Conservation (phyloP, 1,284 basidiomycete genomes). For the Tilletiopsis washingtonensis region DNA sequence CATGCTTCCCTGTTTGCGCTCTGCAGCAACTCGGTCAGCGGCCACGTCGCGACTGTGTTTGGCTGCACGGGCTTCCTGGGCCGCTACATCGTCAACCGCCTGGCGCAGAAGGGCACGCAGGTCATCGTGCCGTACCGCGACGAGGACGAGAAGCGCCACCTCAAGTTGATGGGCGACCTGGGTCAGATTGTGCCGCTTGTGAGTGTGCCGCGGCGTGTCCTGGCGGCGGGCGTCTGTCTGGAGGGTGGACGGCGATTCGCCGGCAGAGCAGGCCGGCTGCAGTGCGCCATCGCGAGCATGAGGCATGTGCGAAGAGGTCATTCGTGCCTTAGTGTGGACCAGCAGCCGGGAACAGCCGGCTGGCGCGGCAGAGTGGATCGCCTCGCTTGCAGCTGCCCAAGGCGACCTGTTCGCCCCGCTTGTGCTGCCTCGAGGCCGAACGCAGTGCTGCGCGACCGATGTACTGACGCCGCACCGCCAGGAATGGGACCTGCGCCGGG, state of each 20-base stretch:
- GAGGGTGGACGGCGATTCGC: background rate
- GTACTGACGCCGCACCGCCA: constrained; percentile 40
- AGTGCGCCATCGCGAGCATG: background rate
- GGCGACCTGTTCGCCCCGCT: too few species aligned
- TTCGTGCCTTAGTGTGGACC: too few species aligned
- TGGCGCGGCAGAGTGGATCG: too few species aligned
- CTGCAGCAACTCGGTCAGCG: constrained; percentile 36
- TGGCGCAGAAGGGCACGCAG: constrained; percentile 79
- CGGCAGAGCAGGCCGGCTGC: background rate
- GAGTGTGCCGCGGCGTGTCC: constrained; percentile 40
- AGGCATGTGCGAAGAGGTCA: too few species aligned
- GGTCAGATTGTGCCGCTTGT: constrained; percentile 94
- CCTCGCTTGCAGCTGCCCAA: too few species aligned
- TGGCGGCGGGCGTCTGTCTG: too few species aligned
- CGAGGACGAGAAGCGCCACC: constrained; percentile 82
- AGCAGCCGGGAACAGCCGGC: too few species aligned
- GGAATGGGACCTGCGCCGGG: constrained; percentile 90
- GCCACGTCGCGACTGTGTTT: constrained; percentile 87
- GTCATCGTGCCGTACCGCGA: constrained; percentile 93
- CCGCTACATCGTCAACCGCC: constrained; percentile 67
- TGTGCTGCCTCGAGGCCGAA: too few species aligned
- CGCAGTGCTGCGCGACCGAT: background rate
- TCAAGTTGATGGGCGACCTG: constrained; percentile 90
- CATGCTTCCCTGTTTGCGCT: background rate
- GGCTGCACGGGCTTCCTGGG: constrained; percentile 94